Evolutionary conservation across 2,329 filamentous ascomycete species (phyloP), one percentile per base, ranked within the genome.

Genomic region (Hymenotorrendiella dingleyae): DNA sequence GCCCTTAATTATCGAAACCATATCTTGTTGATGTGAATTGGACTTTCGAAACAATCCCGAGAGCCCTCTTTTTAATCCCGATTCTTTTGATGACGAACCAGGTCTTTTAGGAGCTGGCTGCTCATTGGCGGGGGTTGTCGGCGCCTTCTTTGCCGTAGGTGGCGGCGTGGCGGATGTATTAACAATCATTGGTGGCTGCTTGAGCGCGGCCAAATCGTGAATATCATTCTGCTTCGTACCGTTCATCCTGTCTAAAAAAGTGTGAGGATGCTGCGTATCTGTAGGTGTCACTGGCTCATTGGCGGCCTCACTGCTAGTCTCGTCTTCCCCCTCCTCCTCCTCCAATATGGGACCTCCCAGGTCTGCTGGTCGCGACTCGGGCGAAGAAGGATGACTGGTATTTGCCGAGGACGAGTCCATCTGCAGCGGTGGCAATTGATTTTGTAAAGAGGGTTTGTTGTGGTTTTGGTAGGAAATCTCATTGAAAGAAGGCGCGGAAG

Each of bases 211-310:
- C 10, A 28, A 24, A 17, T 44, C 29, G 10, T 27, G 36, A 16
- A 48, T 29, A 12, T 46, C 28, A n/a, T 24, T 32, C 19, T 19
- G 42, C 32, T 45, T 40, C 4, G 8, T 39, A 9, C 28, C 43
- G 19, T 37, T 43, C 36, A 49, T 48, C 22, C 41, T 47, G 32
- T 40, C 28, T 33, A 66, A 66, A 48, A 79, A 77, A 50, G 77
- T 73, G 45, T 72, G 71, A 35, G 76, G 78, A 55, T 74, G 71
- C 48, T 72, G 69, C 54, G 67, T 67, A 54, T 77, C 80, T 46
- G 77, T 71, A 36, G 78, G 79, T 17, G 78, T 82, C 45, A 78
- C 67, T 33, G 78, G 78, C 51, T 82, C 78, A 63, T 74, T 73
- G 42, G 69, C 66, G 19, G 71, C 72, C 54, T 81, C 77, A 60